Evolutionary conservation across 192 early-diverging fungal genomes (phyloP).

Genomic region (Thoreauomyces humboldtii): DNA sequence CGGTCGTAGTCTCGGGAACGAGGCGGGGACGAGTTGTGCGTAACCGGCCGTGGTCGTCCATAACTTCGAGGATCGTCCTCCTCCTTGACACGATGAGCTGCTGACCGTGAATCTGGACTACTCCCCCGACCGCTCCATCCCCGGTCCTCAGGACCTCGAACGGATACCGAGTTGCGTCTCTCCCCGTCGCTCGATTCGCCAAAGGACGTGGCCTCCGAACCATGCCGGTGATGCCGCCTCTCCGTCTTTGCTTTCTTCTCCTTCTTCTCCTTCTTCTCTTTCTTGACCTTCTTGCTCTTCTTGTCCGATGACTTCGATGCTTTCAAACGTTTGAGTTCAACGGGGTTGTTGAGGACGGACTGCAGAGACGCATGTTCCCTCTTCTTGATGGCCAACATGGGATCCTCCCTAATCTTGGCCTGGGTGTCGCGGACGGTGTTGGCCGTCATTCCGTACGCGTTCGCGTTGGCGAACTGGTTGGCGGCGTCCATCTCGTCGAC

Average conservation of each 20-base stretch:
- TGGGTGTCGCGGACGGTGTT: constrained; percentile 78
- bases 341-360: constrained; percentile 69
- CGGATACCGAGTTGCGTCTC: too few relatives aligned
- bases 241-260: constrained; percentile 48
- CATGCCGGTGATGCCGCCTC: constrained; percentile 7
- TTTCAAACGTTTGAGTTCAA: constrained; percentile 58
- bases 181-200: neutral
- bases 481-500: constrained; percentile 36
- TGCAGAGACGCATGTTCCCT: constrained; percentile 80
- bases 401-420: constrained; percentile 89
- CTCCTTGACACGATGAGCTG: too few relatives aligned
- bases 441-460: constrained; percentile 54
- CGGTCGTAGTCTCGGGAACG: too few relatives aligned
- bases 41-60: too few relatives aligned
- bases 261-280: constrained; percentile 48
- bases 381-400: constrained; percentile 82
- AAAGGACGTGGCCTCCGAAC: too few relatives aligned
- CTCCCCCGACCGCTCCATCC: too few relatives aligned
- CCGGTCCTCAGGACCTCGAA: too few relatives aligned
- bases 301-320: constrained; percentile 43
- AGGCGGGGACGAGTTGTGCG: too few relatives aligned
- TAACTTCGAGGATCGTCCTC: too few relatives aligned
- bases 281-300: constrained; percentile 48
- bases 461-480: constrained; percentile 4
- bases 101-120: too few relatives aligned